Base-by-base conservation (phyloP, 1,139 yeast genomes). In the Diutina pseudorugosa region DNA sequence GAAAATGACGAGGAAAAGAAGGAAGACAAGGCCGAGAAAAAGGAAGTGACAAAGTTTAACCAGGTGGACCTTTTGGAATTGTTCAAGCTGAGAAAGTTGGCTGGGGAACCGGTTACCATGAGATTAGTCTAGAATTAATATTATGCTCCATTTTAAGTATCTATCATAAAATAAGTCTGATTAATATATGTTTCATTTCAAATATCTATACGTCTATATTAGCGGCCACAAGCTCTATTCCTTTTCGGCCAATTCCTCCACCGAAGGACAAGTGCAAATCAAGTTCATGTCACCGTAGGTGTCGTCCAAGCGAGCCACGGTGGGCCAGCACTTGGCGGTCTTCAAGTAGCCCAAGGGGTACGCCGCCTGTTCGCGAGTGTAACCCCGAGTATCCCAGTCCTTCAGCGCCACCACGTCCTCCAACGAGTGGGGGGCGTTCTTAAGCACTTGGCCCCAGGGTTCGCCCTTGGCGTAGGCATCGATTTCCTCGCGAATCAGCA, bases 241-340 rank as follows among this genome's bases (percentile, higher is more conserved):
- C 23, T 45, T 45, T 16, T 53, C 70, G 30, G 78, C 84, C 55
- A 80, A 74, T 57, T 82, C 87, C 62, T 84, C 91, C 42, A 85
- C 93, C 11, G 84, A 75, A 47, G 93, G 93, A 71, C 98, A 93
- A 36, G 96, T 90, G 72, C 98, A 93, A 71, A 91, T 76, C 69
- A 93, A 76, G 71, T 93, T 85, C 77, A 85, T 73, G 67, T 93
- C 98, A 58, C 98, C 98, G 63, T 84, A 91, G 11, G 95, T 84
- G 65, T 93, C 98, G 66, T 93, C 95, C 57, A 93, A 77, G 67
- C 98, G 81, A 16, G 96, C 79, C 50, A 90, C 96, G 1, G 91
- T 75, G 47, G 98, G 98, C 98, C 98, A 93, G 68, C 91, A 87
- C 70, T 93, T 93, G 66, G 83, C 76, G 42, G 73, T 71, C 65